Evolutionary conservation across 176 grass and related monocot species (phyloP).

Genomic region (Raddia distichophylla): DNA sequence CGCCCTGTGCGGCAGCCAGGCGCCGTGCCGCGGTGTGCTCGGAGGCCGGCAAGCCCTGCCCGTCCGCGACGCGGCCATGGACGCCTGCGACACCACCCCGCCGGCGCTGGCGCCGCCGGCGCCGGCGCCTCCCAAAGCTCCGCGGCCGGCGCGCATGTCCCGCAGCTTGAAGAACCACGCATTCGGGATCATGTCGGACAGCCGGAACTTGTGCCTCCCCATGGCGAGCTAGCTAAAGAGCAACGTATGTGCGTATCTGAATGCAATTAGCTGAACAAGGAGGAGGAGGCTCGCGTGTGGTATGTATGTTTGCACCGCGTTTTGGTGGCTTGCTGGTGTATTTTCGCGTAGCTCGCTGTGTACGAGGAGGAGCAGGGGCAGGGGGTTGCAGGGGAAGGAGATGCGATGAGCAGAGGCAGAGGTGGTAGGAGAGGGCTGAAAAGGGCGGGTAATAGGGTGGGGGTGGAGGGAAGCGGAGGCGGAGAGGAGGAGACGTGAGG

Average conservation of each 20-base stretch:
- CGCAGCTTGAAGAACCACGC: conserved; percentile 96
- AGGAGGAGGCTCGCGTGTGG: not conserved
- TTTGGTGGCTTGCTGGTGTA: conserved; percentile 27
- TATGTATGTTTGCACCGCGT: not conserved
- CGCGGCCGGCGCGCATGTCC: conserved; percentile 56
- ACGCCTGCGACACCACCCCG: not conserved
- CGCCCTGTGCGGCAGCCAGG: conserved; percentile 57
- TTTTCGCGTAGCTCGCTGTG: conserved; percentile 33
- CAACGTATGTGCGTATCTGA: not conserved
- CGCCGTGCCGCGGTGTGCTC: conserved; percentile 34
- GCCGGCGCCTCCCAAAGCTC: not conserved
- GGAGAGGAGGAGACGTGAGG: conserved; percentile 51
- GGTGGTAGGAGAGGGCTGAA: conserved; percentile 14
- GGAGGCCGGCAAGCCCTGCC: conserved; percentile 11
- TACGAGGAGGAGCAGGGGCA: conserved; percentile 32
- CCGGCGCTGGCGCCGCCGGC: not conserved
- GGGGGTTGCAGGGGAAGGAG: conserved; percentile 27
- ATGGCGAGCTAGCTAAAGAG: conserved; percentile 41
- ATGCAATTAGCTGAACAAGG: not conserved
- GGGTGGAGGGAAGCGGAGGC: not conserved
- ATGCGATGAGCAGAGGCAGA: conserved; percentile 13
- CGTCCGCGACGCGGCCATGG: not conserved
- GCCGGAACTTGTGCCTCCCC: conserved; percentile 80
- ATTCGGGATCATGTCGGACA: conserved; percentile 97
- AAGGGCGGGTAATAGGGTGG: conserved; percentile 38